Conservation (phyloP, 2,329 filamentous ascomycete genomes). For the Venturia carpophila region DNA sequence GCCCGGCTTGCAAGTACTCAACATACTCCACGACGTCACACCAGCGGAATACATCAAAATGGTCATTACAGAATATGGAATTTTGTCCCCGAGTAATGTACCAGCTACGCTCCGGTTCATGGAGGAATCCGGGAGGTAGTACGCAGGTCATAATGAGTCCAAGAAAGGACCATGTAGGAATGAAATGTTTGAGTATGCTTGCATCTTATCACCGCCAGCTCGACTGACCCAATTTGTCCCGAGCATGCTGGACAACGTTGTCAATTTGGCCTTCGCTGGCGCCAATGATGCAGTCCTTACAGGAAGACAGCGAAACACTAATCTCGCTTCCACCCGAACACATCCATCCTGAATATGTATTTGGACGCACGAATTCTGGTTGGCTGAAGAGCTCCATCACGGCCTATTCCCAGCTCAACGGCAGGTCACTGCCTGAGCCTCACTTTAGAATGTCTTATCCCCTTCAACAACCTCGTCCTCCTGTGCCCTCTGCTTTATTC, state of each 20-base stretch:
- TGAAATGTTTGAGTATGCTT: slow-evolving; percentile 7
- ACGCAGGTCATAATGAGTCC: not conserved
- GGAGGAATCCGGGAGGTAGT: slow-evolving; percentile 12
- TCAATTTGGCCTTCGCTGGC: not conserved
- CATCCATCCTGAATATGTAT: not conserved
- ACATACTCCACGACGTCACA: slow-evolving; percentile 88
- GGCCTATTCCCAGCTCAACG: not conserved
- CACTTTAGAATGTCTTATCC: not conserved
- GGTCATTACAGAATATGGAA: slow-evolving; percentile 86
- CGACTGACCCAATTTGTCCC: not conserved
- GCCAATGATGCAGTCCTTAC: not conserved
- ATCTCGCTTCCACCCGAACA: not conserved
- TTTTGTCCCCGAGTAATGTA: slow-evolving; percentile 76
- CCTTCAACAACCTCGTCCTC: not conserved
- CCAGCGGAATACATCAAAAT: slow-evolving; percentile 78
- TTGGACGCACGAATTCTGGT: not conserved
- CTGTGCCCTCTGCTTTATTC: not conserved
- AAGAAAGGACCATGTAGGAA: slow-evolving; percentile 7
- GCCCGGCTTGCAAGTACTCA: slow-evolving; percentile 50
- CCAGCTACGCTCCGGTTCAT: slow-evolving; percentile 59
- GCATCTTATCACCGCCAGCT: not conserved
- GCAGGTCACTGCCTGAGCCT: not conserved
- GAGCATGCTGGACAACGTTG: not conserved
- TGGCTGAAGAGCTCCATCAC: not conserved
- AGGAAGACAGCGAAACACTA: not conserved